phyloP scores from a whole-genome alignment of 2,329 filamentous ascomycete genomes.

The Cladosporium sp. region DNA sequence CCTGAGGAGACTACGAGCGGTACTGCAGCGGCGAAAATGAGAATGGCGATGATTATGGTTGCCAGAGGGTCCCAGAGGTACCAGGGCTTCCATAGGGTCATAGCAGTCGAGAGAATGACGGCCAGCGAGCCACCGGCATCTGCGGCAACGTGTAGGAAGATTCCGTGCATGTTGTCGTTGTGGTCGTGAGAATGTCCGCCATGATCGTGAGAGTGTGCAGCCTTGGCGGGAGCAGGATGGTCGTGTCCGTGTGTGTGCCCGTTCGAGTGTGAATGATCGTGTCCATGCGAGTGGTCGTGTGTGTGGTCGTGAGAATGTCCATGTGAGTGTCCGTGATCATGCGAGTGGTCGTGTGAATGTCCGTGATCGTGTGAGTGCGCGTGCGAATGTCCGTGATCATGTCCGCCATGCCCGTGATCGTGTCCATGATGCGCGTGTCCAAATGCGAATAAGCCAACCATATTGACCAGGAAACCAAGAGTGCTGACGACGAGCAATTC shows the following conservation, averaged over 20 bases:
- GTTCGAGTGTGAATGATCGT: constrained; percentile 40
- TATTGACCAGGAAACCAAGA: constrained; percentile 82
- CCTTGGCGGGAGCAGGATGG: constrained; percentile 20
- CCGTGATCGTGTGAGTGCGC: constrained; percentile 42
- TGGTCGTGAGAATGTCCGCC: constrained; percentile 50
- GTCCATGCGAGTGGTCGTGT: constrained; percentile 24
- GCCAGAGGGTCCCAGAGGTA: constrained; percentile 92
- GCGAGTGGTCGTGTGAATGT: constrained; percentile 39
- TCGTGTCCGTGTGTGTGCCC: constrained; percentile 28
- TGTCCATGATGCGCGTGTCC: constrained; percentile 55
- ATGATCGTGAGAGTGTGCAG: constrained; percentile 25
- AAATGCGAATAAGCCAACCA: constrained; percentile 88
- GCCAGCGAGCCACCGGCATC: constrained; percentile 93
- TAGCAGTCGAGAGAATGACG: constrained; percentile 85
- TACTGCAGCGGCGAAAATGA: constrained; percentile 90
- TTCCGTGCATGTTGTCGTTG: constrained; percentile 98
- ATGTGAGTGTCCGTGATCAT: constrained; percentile 40
- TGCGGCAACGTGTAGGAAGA: constrained; percentile 91
- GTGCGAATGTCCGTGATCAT: constrained; percentile 56
- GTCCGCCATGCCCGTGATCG: constrained; percentile 53
- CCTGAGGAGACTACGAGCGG: constrained; percentile 85
- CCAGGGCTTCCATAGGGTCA: constrained; percentile 88
- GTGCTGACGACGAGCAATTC: constrained; percentile 89
- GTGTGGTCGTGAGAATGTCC: constrained; percentile 26
- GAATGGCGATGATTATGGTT: constrained; percentile 85